These are phyloP conservation scores for Aspergillus avenaceus DNA, from an alignment of 495 filamentous ascomycete species.

Conservation along the genomic window DNA sequence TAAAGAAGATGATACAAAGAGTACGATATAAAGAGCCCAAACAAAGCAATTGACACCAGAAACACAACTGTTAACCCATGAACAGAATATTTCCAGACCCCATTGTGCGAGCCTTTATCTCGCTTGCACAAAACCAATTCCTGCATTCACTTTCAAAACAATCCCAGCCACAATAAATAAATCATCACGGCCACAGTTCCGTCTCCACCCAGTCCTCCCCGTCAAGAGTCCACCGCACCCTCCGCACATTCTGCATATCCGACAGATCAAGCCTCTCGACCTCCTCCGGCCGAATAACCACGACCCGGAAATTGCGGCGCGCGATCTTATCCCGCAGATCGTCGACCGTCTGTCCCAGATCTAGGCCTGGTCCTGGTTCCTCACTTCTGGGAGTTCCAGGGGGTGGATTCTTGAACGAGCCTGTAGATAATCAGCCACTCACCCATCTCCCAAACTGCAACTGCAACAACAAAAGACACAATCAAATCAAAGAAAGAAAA, in stretches of 20 bases:
- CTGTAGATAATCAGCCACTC: slow-evolving; percentile 24
- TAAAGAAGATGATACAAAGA: too few relatives aligned
- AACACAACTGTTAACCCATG: too few relatives aligned
- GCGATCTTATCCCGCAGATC: slow-evolving; percentile 66
- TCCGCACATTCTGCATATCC: slow-evolving; percentile 56
- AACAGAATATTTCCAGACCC: too few relatives aligned
- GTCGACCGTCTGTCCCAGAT: slow-evolving; percentile 62
- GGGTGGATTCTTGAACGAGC: slow-evolving; percentile 70
- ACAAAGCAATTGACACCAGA: too few relatives aligned
- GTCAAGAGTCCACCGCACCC: slow-evolving; percentile 63
- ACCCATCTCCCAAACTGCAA: too few relatives aligned
- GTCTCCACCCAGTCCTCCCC: slow-evolving; percentile 64
- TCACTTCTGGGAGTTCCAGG: slow-evolving; percentile 60
- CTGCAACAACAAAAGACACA: slow-evolving; percentile 1
- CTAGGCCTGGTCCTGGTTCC: slow-evolving; percentile 43
- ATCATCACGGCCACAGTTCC: slow-evolving; percentile 74
- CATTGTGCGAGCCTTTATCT: too few relatives aligned
- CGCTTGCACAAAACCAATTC: too few relatives aligned
- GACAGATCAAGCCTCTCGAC: slow-evolving; percentile 74
- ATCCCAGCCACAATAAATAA: neutral
- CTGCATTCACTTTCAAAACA: too few relatives aligned
- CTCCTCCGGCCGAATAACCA: slow-evolving; percentile 74
- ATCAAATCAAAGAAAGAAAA: neutral
- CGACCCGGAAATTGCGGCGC: slow-evolving; percentile 76
- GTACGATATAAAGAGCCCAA: too few relatives aligned